Base-by-base conservation (phyloP, 1,284 basidiomycete species). In the Trametes sp. region DNA sequence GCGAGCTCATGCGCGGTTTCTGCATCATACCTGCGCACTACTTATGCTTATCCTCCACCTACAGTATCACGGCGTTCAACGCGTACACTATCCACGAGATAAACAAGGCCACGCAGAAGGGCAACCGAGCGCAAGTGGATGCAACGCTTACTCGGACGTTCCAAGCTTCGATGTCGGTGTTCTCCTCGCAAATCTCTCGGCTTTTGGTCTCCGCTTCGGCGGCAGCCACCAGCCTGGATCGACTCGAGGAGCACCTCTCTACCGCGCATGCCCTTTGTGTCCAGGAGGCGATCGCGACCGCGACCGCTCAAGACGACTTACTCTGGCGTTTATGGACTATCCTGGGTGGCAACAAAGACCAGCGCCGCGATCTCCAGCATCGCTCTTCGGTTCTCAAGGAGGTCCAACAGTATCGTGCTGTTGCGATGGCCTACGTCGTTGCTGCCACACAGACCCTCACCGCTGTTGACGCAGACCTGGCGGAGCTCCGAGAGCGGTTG, bases 1-100 rank as follows among this genome's bases (percentile, higher is more conserved):
- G 3, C 11, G 57, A 53, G 6, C 42, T 44, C 42, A n/a, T n/a
- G n/a, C n/a, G n/a, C n/a, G n/a, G n/a, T 13, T 13, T 13, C 10
- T 11, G 23, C 13, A 1, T 4, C 7, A 3, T 24, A 3, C 28
- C 5, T 16, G 19, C 28, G 42, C 52, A 19, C 6, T 24, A 21
- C 19, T 54, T 19, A 26, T 38, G 29, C 9, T 11, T 23, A 7
- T 33, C 31, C 31, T 33, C 31, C 31, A 33, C n/a, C n/a, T 33
- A 7, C 31, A 59, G 58, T 21, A 48, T 54, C n/a, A 19, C 35
- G 13, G 41, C 51, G 2, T 59, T 59, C 58, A 59, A 58, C 28
- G 21, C 38, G 5, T 41, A 58, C 26, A 28, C 48, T 9, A 13
- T 51, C 3, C 48, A 44, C 16, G 48, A 41, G 29, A 33, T 58